Evolutionary conservation across 441 rosid genomes (phyloP).

Genomic region (Sinapis alba): DNA sequence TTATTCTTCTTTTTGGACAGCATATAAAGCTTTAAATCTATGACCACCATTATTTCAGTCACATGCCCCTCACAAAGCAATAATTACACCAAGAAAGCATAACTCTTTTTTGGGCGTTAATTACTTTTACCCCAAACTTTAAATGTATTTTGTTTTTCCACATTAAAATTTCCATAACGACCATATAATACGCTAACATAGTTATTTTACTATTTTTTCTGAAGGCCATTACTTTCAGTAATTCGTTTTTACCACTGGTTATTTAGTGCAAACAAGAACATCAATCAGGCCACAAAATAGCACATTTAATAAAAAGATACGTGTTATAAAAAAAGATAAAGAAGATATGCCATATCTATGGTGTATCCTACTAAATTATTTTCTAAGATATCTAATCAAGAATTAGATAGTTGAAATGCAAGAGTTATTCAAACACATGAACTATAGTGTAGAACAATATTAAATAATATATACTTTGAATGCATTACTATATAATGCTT

Average conservation of each 20-base stretch:
- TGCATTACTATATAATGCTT: too few species aligned
- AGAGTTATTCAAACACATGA: not conserved
- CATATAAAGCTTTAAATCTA: slow-evolving; percentile 25
- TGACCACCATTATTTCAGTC: slow-evolving; percentile 38
- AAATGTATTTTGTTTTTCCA: not conserved
- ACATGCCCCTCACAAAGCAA: slow-evolving; percentile 35
- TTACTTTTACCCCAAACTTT: slow-evolving; percentile 9
- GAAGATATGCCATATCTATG: too few species aligned
- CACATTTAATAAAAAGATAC: not conserved
- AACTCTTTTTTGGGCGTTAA: slow-evolving; percentile 10
- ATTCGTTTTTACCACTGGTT: not conserved
- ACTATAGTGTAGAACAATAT: not conserved
- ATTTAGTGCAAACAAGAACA: not conserved
- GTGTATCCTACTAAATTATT: too few species aligned
- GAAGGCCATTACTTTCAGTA: not conserved
- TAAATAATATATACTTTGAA: too few species aligned
- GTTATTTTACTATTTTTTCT: not conserved
- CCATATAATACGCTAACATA: too few species aligned
- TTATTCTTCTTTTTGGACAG: not conserved
- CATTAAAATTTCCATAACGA: too few species aligned
- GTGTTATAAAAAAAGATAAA: not conserved
- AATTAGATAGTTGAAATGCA: not conserved
- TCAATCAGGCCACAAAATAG: not conserved
- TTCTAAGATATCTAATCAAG: too few species aligned
- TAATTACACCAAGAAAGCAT: slow-evolving; percentile 21